Conservation (phyloP, 768 basidiomycete species). For the Boletus subcaerulescens region DNA sequence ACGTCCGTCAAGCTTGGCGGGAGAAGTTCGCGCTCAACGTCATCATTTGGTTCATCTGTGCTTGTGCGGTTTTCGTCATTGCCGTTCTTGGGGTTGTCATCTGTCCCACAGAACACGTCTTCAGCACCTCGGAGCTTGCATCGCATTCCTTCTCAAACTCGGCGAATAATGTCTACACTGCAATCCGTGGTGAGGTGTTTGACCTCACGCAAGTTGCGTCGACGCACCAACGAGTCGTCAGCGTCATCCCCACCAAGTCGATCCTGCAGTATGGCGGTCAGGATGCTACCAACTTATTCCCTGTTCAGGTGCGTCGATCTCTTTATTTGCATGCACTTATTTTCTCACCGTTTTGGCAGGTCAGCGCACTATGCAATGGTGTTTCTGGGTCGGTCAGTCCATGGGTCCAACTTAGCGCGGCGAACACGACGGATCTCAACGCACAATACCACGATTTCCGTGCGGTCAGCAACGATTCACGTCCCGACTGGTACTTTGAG, state of each 20-base stretch:
- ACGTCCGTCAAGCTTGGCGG: constrained; percentile 94
- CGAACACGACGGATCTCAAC: constrained; percentile 74
- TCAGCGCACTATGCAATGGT: constrained; percentile 91
- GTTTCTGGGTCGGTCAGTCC: constrained; percentile 76
- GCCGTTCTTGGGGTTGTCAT: constrained; percentile 83
- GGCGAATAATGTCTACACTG: constrained; percentile 74
- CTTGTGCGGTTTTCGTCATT: constrained; percentile 88
- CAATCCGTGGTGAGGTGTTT: constrained; percentile 94
- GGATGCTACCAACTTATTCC: constrained; percentile 77
- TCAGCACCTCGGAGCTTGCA: constrained; percentile 70
- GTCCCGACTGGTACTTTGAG: constrained; percentile 99
- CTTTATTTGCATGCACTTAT: not conserved
- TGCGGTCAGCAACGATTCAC: constrained; percentile 77
- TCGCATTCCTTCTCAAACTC: constrained; percentile 60
- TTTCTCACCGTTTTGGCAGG: constrained; percentile 40
- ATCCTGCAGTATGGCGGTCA: constrained; percentile 84
- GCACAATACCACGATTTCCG: constrained; percentile 96
- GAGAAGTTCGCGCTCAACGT: constrained; percentile 95
- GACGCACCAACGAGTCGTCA: constrained; percentile 62
- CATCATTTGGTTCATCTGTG: constrained; percentile 93
- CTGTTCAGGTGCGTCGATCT: constrained; percentile 70
- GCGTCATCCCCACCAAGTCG: constrained; percentile 70
- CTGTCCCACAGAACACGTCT: constrained; percentile 94
- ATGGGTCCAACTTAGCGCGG: constrained; percentile 67
- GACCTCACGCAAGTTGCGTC: constrained; percentile 69